Conservation (phyloP, 23 red algal genomes). For the Porphyridium purpureum region DNA sequence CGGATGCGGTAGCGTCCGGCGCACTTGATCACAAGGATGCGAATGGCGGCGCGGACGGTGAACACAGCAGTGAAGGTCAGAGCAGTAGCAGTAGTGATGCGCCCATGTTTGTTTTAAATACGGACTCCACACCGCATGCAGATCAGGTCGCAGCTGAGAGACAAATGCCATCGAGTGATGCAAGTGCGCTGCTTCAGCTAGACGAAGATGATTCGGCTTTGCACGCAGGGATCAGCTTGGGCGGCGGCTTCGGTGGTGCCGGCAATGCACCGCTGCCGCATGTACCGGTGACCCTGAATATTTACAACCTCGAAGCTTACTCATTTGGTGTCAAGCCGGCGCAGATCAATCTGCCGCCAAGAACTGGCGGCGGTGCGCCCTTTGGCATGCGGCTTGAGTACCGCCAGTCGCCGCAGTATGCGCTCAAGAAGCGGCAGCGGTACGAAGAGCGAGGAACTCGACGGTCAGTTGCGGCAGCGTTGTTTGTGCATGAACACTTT, state of each 20-base stretch:
- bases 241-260: neutral
- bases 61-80: too few species aligned
- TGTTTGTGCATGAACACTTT: constrained; percentile 43
- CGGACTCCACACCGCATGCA: neutral
- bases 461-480: constrained; percentile 38
- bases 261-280: neutral
- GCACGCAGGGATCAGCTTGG: neutral
- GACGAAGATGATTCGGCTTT: neutral
- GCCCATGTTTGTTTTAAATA: neutral
- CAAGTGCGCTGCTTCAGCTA: neutral
- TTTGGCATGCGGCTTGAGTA: too few species aligned
- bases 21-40: neutral
- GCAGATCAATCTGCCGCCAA: too few species aligned
- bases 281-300: neutral
- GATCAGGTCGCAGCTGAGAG: neutral
- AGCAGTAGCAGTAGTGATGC: neutral
- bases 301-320: neutral
- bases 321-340: neutral
- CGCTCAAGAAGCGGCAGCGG: neutral
- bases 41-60: neutral
- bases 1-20: neutral
- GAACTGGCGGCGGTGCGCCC: too few species aligned
- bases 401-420: too few species aligned
- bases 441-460: constrained; percentile 46
- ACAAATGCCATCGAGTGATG: neutral